These are phyloP conservation scores for Phytophthora quininea DNA, from an alignment of 352 stramenopile genomes.

Conservation along the genomic window DNA sequence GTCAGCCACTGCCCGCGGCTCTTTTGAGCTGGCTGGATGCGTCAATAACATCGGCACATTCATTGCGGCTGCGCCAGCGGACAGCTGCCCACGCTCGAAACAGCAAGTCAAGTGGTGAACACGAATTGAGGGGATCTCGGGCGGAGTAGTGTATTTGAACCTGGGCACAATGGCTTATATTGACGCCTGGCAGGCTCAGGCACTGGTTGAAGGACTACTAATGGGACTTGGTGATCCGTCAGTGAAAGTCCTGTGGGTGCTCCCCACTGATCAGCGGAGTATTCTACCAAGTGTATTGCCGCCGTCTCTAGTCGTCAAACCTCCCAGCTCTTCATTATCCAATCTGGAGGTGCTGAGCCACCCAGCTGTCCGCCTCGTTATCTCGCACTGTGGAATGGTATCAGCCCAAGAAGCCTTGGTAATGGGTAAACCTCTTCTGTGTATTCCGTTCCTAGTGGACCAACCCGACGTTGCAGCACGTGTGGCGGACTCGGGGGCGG, in stretches of 20 bases:
- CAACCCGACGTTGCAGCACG: conserved; percentile 85
- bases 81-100: conserved; percentile 17
- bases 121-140: conserved; percentile 7
- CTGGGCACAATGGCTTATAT: conserved; percentile 84
- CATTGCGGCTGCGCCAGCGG: conserved; percentile 34
- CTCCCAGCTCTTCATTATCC: conserved; percentile 57
- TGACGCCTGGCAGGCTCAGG: conserved; percentile 78
- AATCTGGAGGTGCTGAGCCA: conserved; percentile 75
- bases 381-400: conserved; percentile 90
- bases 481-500: conserved; percentile 74
- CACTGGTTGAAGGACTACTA: conserved; percentile 69
- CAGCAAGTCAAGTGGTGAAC: conserved; percentile 20
- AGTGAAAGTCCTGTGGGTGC: conserved; percentile 80
- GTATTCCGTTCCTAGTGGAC: conserved; percentile 89
- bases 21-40: conserved; percentile 52
- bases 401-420: conserved; percentile 84
- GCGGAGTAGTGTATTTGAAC: conserved; percentile 76
- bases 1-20: conserved; percentile 32
- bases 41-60: conserved; percentile 20
- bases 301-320: conserved; percentile 67
- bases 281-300: conserved; percentile 63
- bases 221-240: conserved; percentile 43
- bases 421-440: conserved; percentile 82
- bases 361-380: conserved; percentile 58
- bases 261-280: conserved; percentile 74